Evolutionary conservation across 163 green algal species (phyloP).

Genomic region (Coccomyxa subellipsoidea): DNA sequence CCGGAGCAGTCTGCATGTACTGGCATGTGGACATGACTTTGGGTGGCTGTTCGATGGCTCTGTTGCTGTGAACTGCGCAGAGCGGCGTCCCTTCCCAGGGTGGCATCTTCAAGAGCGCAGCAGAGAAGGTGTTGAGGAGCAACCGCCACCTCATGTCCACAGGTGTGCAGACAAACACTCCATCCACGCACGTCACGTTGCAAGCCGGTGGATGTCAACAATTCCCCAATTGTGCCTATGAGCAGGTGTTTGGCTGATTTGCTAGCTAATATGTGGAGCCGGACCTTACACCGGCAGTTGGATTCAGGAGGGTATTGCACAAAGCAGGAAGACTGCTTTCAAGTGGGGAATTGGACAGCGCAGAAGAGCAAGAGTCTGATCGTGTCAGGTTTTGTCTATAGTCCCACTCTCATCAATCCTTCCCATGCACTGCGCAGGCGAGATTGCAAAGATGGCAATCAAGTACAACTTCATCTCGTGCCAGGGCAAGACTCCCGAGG

Average conservation of each 20-base stretch:
- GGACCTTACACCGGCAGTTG: no score
- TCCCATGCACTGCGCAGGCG: conserved; percentile 35
- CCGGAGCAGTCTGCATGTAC: neutral
- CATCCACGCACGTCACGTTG: neutral
- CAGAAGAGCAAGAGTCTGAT: neutral
- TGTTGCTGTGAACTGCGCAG: neutral
- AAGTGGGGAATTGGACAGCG: no score
- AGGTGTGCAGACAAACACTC: conserved; percentile 24
- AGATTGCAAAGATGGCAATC: conserved; percentile 64
- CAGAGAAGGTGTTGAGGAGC: conserved; percentile 47
- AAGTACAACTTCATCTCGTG: conserved; percentile 53
- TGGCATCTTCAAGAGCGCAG: conserved; percentile 68
- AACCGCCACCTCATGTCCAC: conserved; percentile 62
- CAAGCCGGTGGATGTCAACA: neutral
- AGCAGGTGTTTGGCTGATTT: neutral
- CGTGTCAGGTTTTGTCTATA: no score
- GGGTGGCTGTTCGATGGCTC: no score
- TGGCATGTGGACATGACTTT: neutral
- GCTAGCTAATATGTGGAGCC: no score
- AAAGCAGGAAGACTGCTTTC: no score
- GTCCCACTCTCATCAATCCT: neutral
- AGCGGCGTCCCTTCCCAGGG: conserved; percentile 10
- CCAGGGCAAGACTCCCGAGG: conserved; percentile 73
- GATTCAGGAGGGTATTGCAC: no score
- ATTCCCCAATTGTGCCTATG: neutral